Evolutionary conservation across 495 filamentous ascomycete genomes (phyloP).

Genomic region (Xylaria longipes): DNA sequence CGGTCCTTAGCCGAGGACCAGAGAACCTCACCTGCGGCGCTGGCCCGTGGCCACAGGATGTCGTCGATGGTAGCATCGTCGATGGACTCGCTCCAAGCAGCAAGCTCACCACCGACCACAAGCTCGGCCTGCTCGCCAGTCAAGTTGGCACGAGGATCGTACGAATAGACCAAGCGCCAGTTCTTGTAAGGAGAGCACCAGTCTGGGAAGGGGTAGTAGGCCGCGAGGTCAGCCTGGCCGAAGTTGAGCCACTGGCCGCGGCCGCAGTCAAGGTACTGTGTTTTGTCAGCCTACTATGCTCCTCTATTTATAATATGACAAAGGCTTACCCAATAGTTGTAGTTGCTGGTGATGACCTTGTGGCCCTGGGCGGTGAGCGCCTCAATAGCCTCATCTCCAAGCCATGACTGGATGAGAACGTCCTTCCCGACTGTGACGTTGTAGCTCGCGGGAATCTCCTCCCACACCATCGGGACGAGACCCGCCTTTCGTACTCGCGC

Average conservation of each 20-base stretch:
- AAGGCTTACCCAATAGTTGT: constrained; percentile 71
- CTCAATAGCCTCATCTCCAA: constrained; percentile 60
- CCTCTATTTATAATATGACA: neutral
- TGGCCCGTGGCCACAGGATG: constrained; percentile 77
- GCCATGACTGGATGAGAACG: constrained; percentile 76
- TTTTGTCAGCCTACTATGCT: constrained; percentile 29
- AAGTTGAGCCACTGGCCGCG: constrained; percentile 79
- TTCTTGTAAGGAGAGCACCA: constrained; percentile 77
- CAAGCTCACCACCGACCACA: constrained; percentile 78
- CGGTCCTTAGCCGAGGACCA: constrained; percentile 73
- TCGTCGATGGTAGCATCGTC: constrained; percentile 71
- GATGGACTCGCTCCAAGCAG: constrained; percentile 80
- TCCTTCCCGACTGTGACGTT: constrained; percentile 70
- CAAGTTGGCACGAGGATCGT: constrained; percentile 70
- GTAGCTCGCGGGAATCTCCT: constrained; percentile 80
- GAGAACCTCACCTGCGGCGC: constrained; percentile 75
- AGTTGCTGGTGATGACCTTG: constrained; percentile 74
- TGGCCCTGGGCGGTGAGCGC: constrained; percentile 64
- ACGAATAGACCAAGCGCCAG: constrained; percentile 80
- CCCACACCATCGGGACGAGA: constrained; percentile 77
- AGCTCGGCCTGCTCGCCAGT: constrained; percentile 62
- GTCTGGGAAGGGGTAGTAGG: constrained; percentile 72
- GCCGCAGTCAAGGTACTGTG: constrained; percentile 80
- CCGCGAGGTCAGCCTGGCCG: constrained; percentile 48
- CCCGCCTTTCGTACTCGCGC: constrained; percentile 60